Base-by-base conservation (phyloP, 306 rosid species). In the Casuarina cunninghamiana region DNA sequence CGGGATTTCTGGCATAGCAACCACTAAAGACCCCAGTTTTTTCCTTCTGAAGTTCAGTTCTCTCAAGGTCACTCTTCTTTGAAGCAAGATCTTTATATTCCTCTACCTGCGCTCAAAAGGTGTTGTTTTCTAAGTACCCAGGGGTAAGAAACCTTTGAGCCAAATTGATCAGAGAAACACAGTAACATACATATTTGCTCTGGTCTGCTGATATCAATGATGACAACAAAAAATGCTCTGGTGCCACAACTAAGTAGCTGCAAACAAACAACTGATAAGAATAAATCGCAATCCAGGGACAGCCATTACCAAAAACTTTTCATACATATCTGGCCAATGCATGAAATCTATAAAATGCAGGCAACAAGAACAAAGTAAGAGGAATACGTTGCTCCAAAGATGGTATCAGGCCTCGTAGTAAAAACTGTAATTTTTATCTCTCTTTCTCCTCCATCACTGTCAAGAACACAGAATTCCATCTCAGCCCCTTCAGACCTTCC, bases 401-500 rank as follows among this genome's bases (percentile, higher is more conserved):
- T 87, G 15, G 98, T 95, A 87, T 95, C 98, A 35, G 98, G 97
- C 86, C 97, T 91, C 57, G 98, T 92, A 78, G 98, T 92, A 75
- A 90, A 95, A 69, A 95, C 91, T 75, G 80, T 80, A 83, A 95
- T 89, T 82, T 82, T 84, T 75, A 79, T 77, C 84, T 91, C 89
- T 70, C 91, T 85, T 80, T 92, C 90, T 71, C 75, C 78, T 78
- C 93, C 98, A 80, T 87, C 89, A 74, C 82, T 70, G 67, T 86
- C 89, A 77, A 95, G 93, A 81, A 89, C 81, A 75, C 80, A 75
- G 85, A 95, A 95, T 61, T 89, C 88, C 88, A 95, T 86, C 88
- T 95, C 97, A 48, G 97, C 98, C 81, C 98, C 98, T 86, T 92
- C 97, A 6, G 98, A 95, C 85, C 84, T 90, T 88, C 98, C 98